Evolutionary conservation across 208 protist species (phyloP).

Genomic region (Blechomonas ayalai): DNA sequence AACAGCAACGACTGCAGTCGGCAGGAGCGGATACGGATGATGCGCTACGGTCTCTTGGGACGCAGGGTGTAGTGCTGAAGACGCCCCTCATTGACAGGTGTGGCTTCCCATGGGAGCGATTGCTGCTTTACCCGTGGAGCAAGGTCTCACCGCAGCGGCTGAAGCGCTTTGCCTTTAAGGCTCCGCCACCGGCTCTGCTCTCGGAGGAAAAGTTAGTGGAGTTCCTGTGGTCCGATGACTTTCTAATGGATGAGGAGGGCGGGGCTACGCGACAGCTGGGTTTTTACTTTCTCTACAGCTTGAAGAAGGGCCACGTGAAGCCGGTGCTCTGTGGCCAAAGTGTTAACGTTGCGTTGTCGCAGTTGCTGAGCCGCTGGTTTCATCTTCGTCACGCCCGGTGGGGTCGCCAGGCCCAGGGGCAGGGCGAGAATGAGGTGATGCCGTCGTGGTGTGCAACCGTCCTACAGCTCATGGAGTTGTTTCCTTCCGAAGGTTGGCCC

Average conservation of each 20-base stretch:
- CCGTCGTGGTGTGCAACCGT: slow-evolving; percentile 51
- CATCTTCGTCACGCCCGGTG: slow-evolving; percentile 69
- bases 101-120: slow-evolving; percentile 54
- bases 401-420: slow-evolving; percentile 34
- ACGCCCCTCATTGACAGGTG: slow-evolving; percentile 35
- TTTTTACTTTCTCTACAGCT: slow-evolving; percentile 81
- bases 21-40: background rate
- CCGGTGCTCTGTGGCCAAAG: slow-evolving; percentile 17
- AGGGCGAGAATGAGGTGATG: slow-evolving; percentile 25
- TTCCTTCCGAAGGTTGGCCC: slow-evolving; percentile 37
- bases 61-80: slow-evolving; percentile 11
- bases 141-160: slow-evolving; percentile 38
- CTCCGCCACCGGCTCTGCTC: slow-evolving; percentile 15
- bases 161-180: slow-evolving; percentile 39
- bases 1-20: background rate
- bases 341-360: slow-evolving; percentile 21
- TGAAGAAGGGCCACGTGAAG: slow-evolving; percentile 23
- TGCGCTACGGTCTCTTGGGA: background rate
- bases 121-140: slow-evolving; percentile 38
- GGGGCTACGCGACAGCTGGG: slow-evolving; percentile 65
- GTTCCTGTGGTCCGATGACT: slow-evolving; percentile 53
- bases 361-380: slow-evolving; percentile 63
- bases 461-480: slow-evolving; percentile 47
- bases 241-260: slow-evolving; percentile 73
- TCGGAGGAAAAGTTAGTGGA: slow-evolving; percentile 37